Percentiles rank a stretch among this genome's conserved stretches.
Conservation (phyloP, 2,329 filamentous ascomycete species). For the Trichoderma gracile region DNA sequence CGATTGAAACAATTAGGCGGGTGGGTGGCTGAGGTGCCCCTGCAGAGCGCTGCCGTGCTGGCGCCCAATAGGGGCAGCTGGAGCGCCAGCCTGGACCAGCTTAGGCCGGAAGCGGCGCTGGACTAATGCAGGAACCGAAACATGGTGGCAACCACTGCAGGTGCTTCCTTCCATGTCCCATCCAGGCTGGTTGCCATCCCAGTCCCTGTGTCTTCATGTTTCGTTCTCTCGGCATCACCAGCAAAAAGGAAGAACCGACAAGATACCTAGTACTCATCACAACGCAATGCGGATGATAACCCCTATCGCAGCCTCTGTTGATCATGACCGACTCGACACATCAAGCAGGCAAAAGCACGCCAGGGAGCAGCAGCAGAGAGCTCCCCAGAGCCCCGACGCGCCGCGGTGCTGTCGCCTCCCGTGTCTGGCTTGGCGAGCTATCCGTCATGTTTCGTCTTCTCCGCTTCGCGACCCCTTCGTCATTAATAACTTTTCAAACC, state of each 20-base stretch:
- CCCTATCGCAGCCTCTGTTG: too few species aligned
- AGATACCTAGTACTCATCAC: not conserved
- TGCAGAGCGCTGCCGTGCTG: constrained; percentile 15
- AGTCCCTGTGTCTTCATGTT: not conserved
- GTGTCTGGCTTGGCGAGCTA: not conserved
- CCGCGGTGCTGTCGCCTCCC: not conserved
- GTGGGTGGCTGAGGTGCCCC: not conserved
- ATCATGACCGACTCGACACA: too few species aligned
- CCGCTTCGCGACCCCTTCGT: constrained; percentile 12
- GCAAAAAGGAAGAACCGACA: not conserved
- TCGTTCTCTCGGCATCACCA: not conserved
- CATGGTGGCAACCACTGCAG: not conserved
- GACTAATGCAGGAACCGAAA: constrained; percentile 25
- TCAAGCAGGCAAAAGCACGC: not conserved
- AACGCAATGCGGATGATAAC: too few species aligned
- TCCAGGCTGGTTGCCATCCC: not conserved
- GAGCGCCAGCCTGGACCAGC: not conserved
- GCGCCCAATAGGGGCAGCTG: constrained; percentile 7
- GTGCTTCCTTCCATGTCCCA: not conserved
- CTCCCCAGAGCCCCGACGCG: not conserved
- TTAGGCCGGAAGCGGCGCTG: constrained; percentile 9
- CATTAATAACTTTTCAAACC: constrained; percentile 4
- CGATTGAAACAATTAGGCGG: too few species aligned
- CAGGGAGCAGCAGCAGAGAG: not conserved
- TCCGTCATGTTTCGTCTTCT: constrained; percentile 17